A percentile compares a stretch with the other conserved stretches of the same genome.
phyloP scores from a whole-genome alignment of 305 asterid genomes.

The Fraxinus angustifolia region DNA sequence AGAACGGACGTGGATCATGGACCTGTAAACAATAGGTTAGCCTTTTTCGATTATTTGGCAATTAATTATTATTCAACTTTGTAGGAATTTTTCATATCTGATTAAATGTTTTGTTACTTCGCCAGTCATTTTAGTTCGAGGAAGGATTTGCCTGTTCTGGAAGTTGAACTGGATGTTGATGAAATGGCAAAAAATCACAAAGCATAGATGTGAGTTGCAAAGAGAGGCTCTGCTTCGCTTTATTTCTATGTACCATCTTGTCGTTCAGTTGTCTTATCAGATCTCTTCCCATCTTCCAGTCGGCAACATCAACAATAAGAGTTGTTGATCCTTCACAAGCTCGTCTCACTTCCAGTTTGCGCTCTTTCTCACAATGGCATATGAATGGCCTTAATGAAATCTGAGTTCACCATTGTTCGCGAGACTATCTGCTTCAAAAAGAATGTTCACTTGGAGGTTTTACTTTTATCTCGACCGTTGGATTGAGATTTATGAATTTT shows the following conservation, averaged over 20 bases:
- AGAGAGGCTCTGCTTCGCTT: conserved; percentile 7
- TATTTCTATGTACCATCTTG: neutral
- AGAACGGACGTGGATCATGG: conserved; percentile 85
- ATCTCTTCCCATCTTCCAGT: neutral
- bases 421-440: neutral
- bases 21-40: conserved; percentile 72
- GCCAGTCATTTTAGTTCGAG: conserved; percentile 45
- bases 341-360: neutral
- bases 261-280: conserved; percentile 15
- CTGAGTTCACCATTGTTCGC: neutral
- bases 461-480: neutral
- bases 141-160: conserved; percentile 62
- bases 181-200: conserved; percentile 75
- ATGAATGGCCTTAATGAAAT: neutral
- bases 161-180: conserved; percentile 78
- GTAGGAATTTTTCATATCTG: neutral
- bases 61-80: neutral
- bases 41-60: neutral
- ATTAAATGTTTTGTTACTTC: neutral
- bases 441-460: neutral
- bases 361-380: neutral
- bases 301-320: neutral
- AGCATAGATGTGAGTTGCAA: conserved; percentile 31
- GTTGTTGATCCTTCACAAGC: neutral
- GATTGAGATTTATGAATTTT: neutral